Evolutionary conservation across 164 flowering plant species (phyloP), one percentile per base, ranked within the genome.

Genomic region (Dillenia suffruticosa): DNA sequence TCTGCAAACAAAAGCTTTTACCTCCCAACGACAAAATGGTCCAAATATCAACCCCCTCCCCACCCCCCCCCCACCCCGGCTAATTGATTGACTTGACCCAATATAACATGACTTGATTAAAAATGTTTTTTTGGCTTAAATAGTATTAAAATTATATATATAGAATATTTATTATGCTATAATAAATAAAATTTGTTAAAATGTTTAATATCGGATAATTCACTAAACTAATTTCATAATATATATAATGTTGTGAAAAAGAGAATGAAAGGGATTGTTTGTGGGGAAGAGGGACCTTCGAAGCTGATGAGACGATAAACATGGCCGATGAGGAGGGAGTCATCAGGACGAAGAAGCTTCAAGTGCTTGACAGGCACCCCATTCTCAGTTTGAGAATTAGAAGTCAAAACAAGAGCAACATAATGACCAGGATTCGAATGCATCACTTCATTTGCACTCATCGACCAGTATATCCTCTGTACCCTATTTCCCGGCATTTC

Each of bases 301-400:
- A 83, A 90, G 65, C 80, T 79, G 72, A 90, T 69, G 51, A 87
- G 91, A 2, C 89, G 85, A 66, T 90, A 90, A 51, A 84, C 92
- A 0, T 79, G 86, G 26, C 97, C 97, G 45, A 90, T 69, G 14
- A 73, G 77, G 60, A 90, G 55, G 17, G 83, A 73, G 54, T 90
- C 94, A 13, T 82, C 79, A 0, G 97, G 92, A 5, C 88, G 76
- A 52, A 90, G 85, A 43, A 90, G 86, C 84, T 84, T 88, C 47
- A 86, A 79, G 54, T 82, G 89, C 74, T 68, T 85, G 49, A 74
- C 44, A 6, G 83, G 79, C 64, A 64, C 17, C 0, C 81, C 84
- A 46, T 72, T 67, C 7, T 76, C 82, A 2, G 76, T 16, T 44
- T 56, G 63, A 9, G 80, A n/a, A 3, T 68, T 64, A 7, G 81